Evolutionary conservation across 768 basidiomycete genomes (phyloP).

Genomic region (Strobilomyces confusus): DNA sequence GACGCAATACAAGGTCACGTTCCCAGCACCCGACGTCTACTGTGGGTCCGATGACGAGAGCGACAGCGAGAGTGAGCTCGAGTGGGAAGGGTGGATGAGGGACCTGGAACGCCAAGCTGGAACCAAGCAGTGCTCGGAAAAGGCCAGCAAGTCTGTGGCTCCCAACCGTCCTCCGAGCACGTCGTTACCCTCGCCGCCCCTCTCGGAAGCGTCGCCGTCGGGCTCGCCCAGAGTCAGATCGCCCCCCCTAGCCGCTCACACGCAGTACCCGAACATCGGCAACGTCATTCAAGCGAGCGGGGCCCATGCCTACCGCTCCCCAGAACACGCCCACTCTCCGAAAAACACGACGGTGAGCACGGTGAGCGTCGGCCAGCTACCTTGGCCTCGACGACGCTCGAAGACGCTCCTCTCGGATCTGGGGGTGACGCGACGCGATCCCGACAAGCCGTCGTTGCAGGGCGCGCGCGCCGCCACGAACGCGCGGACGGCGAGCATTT

Average conservation of each 20-base stretch:
- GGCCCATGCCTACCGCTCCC: background rate
- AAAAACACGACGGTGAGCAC: constrained; percentile 21
- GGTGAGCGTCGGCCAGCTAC: constrained; percentile 20
- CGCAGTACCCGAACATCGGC: constrained; percentile 22
- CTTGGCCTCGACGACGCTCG: constrained; percentile 22
- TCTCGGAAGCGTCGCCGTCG: constrained; percentile 24
- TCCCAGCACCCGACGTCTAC: constrained; percentile 5
- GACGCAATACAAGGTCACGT: constrained; percentile 19
- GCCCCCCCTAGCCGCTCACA: background rate
- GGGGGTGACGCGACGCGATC: constrained; percentile 1
- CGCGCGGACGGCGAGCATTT: background rate
- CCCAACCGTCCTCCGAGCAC: background rate
- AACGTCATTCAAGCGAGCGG: constrained; percentile 15
- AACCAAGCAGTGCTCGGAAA: constrained; percentile 12
- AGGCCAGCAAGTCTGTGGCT: background rate
- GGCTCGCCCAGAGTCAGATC: constrained; percentile 20
- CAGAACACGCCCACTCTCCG: constrained; percentile 2
- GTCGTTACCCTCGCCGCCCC: constrained; percentile 25
- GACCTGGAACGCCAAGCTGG: constrained; percentile 44
- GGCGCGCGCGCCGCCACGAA: background rate
- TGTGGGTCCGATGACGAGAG: constrained; percentile 34
- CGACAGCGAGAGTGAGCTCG: constrained; percentile 49
- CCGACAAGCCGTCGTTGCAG: constrained; percentile 1
- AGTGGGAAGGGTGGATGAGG: constrained; percentile 66
- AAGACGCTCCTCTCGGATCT: constrained; percentile 20